Evolutionary conservation across 1,284 basidiomycete genomes (phyloP), one percentile per base, ranked within the genome.

Genomic region (Ganoderma sinense): DNA sequence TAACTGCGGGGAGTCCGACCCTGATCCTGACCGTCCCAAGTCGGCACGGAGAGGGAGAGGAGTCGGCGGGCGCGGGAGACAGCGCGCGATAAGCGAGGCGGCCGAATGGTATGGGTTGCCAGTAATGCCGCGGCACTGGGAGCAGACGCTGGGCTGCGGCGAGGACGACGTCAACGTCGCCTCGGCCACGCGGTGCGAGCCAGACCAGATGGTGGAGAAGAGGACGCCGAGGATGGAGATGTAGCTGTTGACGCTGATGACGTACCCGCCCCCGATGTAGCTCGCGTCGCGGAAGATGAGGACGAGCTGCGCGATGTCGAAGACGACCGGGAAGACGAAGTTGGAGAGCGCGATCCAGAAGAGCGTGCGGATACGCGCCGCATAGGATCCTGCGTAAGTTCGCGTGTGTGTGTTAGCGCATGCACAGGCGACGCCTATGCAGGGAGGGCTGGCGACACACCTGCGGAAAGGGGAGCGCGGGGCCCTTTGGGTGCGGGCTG

Each of bases 261-360:
- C 61, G 64, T 75, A 74, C 0, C 71, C 18, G 20, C 72, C 69
- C 36, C 67, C 41, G 11, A 70, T 4, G 48, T 62, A 70, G 60
- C 69, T 40, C 2, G 36, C 4, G 62, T 67, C 67, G 13, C 58
- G 56, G 29, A 75, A 65, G 60, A 68, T 66, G 36, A 76, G 64
- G 23, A 73, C 64, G 26, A 79, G 73, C 68, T 77, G 76, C 2
- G 69, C 69, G 65, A 80, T 66, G 65, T 75, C 74, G 45, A 81
- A 68, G 31, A 80, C 64, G 18, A 75, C 77, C 3, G 79, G 79
- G 36, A 81, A 73, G 48, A 80, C 75, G 64, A 80, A 80, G 71
- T 79, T 80, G 31, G 77, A 77, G 2, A 71, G 58, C 1, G 77
- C 71, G 45, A 80, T 77, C 77, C 79, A 81, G 70, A 81, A 78